These are phyloP conservation scores for Triticum turgidum DNA, from an alignment of 176 grass and related monocot genomes.

Conservation along the genomic window DNA sequence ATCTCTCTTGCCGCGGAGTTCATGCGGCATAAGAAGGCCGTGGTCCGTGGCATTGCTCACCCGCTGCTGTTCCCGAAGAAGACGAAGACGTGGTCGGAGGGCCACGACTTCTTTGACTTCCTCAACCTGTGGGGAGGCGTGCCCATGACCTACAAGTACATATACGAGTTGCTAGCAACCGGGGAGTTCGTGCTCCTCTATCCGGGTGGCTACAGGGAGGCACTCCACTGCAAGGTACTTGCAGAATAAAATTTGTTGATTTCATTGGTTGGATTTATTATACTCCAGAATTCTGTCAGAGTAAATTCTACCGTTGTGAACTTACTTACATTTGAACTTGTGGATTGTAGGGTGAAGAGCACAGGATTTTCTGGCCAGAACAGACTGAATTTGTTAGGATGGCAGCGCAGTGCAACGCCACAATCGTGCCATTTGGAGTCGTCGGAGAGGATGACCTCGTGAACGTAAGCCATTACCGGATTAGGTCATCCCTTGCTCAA, in stretches of 20 bases:
- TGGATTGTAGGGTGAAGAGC: conserved; percentile 49
- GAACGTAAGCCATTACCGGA: conserved; percentile 32
- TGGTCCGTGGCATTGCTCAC: conserved; percentile 57
- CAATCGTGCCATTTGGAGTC: conserved; percentile 63
- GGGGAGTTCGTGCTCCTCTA: conserved; percentile 67
- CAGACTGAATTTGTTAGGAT: conserved; percentile 62
- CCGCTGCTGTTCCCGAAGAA: conserved; percentile 50
- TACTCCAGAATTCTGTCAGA: not conserved
- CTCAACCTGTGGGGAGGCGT: conserved; percentile 60
- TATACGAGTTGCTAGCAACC: conserved; percentile 51
- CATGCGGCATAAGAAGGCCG: conserved; percentile 36
- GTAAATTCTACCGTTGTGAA: no score
- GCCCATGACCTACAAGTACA: conserved; percentile 44
- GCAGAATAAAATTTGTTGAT: not conserved
- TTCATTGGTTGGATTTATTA: not conserved
- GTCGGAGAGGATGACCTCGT: conserved; percentile 65
- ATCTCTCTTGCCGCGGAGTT: conserved; percentile 54
- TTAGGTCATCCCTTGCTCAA: no score
- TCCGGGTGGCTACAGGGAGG: conserved; percentile 65
- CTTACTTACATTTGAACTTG: not conserved
- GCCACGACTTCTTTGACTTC: conserved; percentile 65
- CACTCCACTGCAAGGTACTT: conserved; percentile 61
- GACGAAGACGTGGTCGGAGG: conserved; percentile 37
- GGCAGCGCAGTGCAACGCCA: conserved; percentile 61
- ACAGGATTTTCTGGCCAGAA: conserved; percentile 58